A percentile compares a stretch with the other conserved stretches of the same genome.
Conservation (phyloP, 2,329 filamentous ascomycete genomes). For the Colletotrichum sp. region DNA sequence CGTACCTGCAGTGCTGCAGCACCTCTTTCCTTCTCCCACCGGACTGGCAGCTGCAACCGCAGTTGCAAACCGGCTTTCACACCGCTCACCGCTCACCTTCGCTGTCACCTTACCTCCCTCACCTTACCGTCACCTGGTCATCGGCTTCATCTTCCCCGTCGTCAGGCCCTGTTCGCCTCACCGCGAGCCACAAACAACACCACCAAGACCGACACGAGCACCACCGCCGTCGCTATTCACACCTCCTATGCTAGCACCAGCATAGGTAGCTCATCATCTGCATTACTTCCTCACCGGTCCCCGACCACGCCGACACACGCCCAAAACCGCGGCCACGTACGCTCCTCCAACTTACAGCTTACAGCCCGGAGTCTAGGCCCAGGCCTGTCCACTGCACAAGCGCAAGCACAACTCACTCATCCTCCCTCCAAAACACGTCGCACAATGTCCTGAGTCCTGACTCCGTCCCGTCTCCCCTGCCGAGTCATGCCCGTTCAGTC, state of each 20-base stretch:
- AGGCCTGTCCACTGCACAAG: neutral
- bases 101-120: neutral
- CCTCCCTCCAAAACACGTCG: slow-evolving; percentile 3
- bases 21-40: neutral
- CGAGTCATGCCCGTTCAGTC: slow-evolving; percentile 44
- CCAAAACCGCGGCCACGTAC: slow-evolving; percentile 19
- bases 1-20: neutral
- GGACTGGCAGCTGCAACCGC: neutral
- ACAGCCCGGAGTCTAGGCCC: slow-evolving; percentile 7
- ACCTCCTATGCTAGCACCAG: neutral
- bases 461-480: neutral
- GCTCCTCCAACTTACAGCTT: neutral
- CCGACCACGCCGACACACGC: slow-evolving; percentile 10
- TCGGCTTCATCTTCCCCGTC: neutral
- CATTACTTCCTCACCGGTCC: neutral
- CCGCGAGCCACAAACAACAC: neutral
- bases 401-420: neutral
- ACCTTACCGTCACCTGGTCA: neutral
- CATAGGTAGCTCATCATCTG: neutral
- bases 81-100: slow-evolving; percentile 3
- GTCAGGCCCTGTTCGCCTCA: neutral
- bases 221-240: neutral
- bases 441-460: slow-evolving; percentile 19
- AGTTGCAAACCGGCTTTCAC: neutral
- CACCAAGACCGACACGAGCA: neutral